phyloP scores from a whole-genome alignment of 768 basidiomycete genomes.

The Leccinellum albellum region DNA sequence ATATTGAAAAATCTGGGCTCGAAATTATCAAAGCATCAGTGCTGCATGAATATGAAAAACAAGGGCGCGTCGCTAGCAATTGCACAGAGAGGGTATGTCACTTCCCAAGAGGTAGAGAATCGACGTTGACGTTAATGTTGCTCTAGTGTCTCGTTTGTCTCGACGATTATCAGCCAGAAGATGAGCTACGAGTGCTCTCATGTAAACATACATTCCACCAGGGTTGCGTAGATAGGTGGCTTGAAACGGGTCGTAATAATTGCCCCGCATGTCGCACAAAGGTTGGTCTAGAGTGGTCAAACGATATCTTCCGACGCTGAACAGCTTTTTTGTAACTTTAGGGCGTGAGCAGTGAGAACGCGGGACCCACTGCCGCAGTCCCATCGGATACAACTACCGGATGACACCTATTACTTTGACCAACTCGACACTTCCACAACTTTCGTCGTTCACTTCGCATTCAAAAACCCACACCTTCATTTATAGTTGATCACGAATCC shows the following conservation, averaged over 20 bases:
- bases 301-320: not conserved
- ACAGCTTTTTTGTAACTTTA: not conserved
- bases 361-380: constrained; percentile 7
- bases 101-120: not conserved
- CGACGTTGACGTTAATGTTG: not conserved
- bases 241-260: constrained; percentile 80
- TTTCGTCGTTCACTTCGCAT: constrained; percentile 1
- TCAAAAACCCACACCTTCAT: constrained; percentile 18
- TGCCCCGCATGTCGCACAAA: constrained; percentile 88
- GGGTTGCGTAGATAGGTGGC: constrained; percentile 84
- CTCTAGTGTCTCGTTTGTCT: constrained; percentile 79
- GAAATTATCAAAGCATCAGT: constrained; percentile 59
- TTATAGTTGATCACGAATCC: constrained; percentile 1
- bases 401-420: constrained; percentile 8
- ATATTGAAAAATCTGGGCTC: constrained; percentile 81
- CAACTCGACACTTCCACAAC: not conserved
- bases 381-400: not conserved
- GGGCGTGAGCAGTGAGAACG: constrained; percentile 26
- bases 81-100: constrained; percentile 71
- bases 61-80: constrained; percentile 67
- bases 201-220: constrained; percentile 93
- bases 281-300: constrained; percentile 36
- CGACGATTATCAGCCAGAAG: constrained; percentile 76
- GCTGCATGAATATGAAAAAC: constrained; percentile 52
- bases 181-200: constrained; percentile 73